Evolutionary conservation across 2,329 filamentous ascomycete genomes (phyloP).

Genomic region (Fusarium mundagurra): DNA sequence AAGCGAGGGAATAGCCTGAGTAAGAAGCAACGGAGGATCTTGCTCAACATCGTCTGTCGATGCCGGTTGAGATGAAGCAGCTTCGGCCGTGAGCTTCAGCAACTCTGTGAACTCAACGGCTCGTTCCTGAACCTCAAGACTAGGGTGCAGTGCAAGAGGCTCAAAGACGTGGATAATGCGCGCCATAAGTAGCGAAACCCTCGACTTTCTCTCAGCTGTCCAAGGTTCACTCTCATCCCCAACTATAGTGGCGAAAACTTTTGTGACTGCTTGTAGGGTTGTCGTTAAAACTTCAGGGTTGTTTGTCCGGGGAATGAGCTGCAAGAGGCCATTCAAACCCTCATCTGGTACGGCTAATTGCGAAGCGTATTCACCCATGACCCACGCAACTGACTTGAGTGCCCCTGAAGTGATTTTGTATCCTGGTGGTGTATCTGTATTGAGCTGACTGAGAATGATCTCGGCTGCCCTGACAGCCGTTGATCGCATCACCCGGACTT

Average conservation of each 20-base stretch:
- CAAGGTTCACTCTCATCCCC: constrained; percentile 73
- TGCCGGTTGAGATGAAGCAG: constrained; percentile 72
- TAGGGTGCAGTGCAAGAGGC: constrained; percentile 80
- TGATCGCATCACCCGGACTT: constrained; percentile 83
- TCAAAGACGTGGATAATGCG: constrained; percentile 86
- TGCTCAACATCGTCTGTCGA: constrained; percentile 63
- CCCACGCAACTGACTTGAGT: constrained; percentile 81
- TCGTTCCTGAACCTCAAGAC: constrained; percentile 92
- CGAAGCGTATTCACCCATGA: constrained; percentile 88
- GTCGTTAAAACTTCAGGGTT: constrained; percentile 76
- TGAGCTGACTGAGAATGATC: constrained; percentile 71
- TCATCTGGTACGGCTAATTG: constrained; percentile 76
- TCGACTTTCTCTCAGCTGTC: constrained; percentile 78
- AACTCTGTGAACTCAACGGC: constrained; percentile 93
- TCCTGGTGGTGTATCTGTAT: constrained; percentile 60
- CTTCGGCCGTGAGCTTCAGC: constrained; percentile 86
- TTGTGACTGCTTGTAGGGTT: constrained; percentile 85
- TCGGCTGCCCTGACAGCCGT: constrained; percentile 88
- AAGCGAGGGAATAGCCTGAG: constrained; percentile 87
- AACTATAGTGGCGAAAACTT: constrained; percentile 80
- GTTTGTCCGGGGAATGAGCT: constrained; percentile 67
- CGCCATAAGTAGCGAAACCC: constrained; percentile 79
- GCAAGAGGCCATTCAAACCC: constrained; percentile 77
- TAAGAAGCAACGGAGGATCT: constrained; percentile 84
- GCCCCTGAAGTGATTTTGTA: constrained; percentile 71